Evolutionary conservation across 805 yeast species (phyloP), one percentile per base, ranked within the genome.

Genomic region (Novakomyces olei): DNA sequence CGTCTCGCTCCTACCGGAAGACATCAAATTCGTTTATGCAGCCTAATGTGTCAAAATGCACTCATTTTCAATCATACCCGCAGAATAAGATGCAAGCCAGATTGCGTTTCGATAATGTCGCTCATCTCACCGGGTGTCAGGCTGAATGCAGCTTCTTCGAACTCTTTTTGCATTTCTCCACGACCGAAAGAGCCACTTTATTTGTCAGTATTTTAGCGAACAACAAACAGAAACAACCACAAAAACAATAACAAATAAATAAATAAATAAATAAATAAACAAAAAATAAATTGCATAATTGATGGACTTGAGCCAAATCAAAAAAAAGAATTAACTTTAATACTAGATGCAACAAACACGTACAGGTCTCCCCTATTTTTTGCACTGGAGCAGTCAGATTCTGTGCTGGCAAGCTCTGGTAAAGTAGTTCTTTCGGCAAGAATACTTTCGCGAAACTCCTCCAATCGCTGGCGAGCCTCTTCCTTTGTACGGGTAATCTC

Each of bases 81-180:
- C 54, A 75, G 75, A 45, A 88, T 71, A 39, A 88, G 50, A 47
- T 88, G 98, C 32, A 80, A 71, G 15, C 98, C 98, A 42, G 91
- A 74, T 45, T 74, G 91, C 12, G 83, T 69, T 54, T 81, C 95
- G 10, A 88, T 76, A 18, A 81, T 67, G 28, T 68, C 76, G 46
- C 88, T 73, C 29, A 76, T 51, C 48, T 83, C 88, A 15, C 93
- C 93, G 15, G 80, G 72, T 41, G 77, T 68, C 41, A 88, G 58
- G 4, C 55, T 71, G 50, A 76, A 85, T 1, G 93, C 72, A 2
- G 88, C 92, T 37, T 71, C 71, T 53, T 88, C 98, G 47, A 88
- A 88, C 37, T 74, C 57, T 23, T 93, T 93, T 53, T 88, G 96
- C 98, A 88, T 88, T 44, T 74, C 81, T 26, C 94, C 94, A 38